phyloP scores from a whole-genome alignment of 23 red algal genomes.

The Gracilaria caudata region DNA sequence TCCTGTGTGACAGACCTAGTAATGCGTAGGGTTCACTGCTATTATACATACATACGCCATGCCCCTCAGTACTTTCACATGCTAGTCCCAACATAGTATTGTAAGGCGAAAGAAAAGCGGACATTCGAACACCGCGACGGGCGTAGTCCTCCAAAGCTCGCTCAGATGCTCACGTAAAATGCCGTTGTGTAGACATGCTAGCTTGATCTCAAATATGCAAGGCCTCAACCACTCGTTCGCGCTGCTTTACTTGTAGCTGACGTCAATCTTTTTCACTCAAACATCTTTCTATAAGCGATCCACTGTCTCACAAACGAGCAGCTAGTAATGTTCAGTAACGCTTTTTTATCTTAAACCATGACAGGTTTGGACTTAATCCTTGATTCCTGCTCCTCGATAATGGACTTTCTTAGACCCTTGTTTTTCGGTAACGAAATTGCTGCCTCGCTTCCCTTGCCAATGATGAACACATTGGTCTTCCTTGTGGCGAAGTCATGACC shows the following conservation, averaged over 20 bases:
- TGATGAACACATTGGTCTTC: slow-evolving; percentile 94
- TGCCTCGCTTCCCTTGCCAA: slow-evolving; percentile 89
- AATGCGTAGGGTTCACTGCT: too few species aligned
- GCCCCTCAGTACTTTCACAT: too few species aligned
- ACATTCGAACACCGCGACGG: too few species aligned
- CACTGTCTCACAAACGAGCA: neutral
- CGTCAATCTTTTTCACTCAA: neutral
- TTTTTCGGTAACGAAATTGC: slow-evolving; percentile 85
- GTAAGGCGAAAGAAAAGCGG: too few species aligned
- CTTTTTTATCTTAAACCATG: neutral
- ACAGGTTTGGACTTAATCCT: slow-evolving; percentile 46
- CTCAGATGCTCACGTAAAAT: neutral
- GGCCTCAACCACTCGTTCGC: neutral
- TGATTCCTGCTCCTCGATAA: slow-evolving; percentile 65
- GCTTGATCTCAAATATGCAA: neutral
- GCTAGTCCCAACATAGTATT: too few species aligned
- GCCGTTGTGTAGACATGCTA: neutral
- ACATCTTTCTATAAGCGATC: neutral
- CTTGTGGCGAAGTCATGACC: slow-evolving; percentile 95
- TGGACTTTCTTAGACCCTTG: slow-evolving; percentile 83
- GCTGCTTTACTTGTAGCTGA: slow-evolving; percentile 3
- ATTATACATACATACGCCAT: too few species aligned
- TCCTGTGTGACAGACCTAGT: too few species aligned
- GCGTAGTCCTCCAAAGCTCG: neutral
- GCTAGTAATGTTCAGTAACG: neutral